phyloP scores from a whole-genome alignment of 2,329 filamentous ascomycete species.

The Fusarium albosuccineum region DNA sequence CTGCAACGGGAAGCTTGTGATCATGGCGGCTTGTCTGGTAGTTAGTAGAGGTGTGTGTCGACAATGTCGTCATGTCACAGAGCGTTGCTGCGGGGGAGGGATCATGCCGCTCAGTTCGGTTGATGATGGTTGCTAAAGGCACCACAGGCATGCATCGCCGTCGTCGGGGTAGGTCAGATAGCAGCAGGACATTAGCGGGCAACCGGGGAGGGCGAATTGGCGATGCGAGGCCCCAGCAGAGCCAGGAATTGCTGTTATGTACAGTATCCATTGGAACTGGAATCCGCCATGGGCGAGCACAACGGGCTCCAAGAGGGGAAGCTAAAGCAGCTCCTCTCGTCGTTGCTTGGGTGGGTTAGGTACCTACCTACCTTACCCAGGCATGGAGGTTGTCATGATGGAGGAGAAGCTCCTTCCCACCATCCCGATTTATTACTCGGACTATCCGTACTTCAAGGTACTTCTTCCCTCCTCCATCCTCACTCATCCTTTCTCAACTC shows the following conservation, averaged over 20 bases:
- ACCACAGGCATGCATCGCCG: constrained; percentile 26
- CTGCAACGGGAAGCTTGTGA: constrained; percentile 10
- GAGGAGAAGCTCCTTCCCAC: constrained; percentile 26
- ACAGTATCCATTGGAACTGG: background rate
- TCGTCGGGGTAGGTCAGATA: constrained; percentile 15
- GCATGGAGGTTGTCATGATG: constrained; percentile 37
- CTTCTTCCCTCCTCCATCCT: constrained; percentile 6
- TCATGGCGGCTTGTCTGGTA: constrained; percentile 1
- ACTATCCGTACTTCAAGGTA: background rate
- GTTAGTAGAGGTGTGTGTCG: constrained; percentile 27
- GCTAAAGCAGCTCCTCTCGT: constrained; percentile 6
- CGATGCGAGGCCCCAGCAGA: constrained; percentile 11
- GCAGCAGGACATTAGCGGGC: constrained; percentile 26
- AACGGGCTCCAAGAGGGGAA: constrained; percentile 8
- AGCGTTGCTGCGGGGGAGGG: constrained; percentile 34
- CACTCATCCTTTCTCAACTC: constrained; percentile 5
- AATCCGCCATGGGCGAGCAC: constrained; percentile 4
- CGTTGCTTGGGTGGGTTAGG: constrained; percentile 7
- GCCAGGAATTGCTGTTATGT: constrained; percentile 12
- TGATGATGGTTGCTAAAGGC: constrained; percentile 21
- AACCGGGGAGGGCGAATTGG: constrained; percentile 17
- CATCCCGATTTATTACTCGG: constrained; percentile 3
- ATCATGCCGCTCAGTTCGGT: constrained; percentile 26
- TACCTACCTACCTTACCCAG: background rate
- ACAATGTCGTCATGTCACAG: constrained; percentile 46